These are phyloP conservation scores for Cladosporium sp. DNA, from an alignment of 2,329 filamentous ascomycete species.

Conservation along the genomic window DNA sequence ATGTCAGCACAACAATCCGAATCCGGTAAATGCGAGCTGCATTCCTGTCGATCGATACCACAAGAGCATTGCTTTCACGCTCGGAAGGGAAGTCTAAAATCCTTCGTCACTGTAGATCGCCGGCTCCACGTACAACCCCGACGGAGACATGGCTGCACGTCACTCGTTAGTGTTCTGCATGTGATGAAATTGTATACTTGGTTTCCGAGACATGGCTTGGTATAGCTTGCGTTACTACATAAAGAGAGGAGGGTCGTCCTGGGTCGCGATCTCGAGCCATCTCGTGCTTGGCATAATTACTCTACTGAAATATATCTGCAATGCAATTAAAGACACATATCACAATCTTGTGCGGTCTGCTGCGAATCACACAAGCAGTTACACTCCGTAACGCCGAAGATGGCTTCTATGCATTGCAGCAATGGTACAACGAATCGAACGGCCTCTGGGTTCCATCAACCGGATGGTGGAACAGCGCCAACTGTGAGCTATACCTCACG, in stretches of 20 bases:
- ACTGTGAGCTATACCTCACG: slow-evolving; percentile 23
- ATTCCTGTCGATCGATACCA: background rate
- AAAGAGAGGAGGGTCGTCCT: background rate
- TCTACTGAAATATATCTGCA: background rate
- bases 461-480: slow-evolving; percentile 37
- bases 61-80: background rate
- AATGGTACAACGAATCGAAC: slow-evolving; percentile 34
- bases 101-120: background rate
- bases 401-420: slow-evolving; percentile 29
- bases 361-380: slow-evolving; percentile 21
- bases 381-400: slow-evolving; percentile 28
- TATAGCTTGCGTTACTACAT: background rate
- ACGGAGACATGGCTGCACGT: background rate
- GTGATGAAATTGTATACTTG: background rate
- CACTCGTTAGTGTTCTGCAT: background rate
- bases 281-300: background rate
- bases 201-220: background rate
- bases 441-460: slow-evolving; percentile 36
- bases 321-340: background rate
- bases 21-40: background rate
- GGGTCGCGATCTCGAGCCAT: background rate
- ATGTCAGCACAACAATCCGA: background rate
- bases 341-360: background rate
- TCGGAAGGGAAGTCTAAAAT: background rate
- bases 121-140: background rate